Evolutionary conservation across 2,329 filamentous ascomycete species (phyloP).

Genomic region (Trichoderma aggressivum): DNA sequence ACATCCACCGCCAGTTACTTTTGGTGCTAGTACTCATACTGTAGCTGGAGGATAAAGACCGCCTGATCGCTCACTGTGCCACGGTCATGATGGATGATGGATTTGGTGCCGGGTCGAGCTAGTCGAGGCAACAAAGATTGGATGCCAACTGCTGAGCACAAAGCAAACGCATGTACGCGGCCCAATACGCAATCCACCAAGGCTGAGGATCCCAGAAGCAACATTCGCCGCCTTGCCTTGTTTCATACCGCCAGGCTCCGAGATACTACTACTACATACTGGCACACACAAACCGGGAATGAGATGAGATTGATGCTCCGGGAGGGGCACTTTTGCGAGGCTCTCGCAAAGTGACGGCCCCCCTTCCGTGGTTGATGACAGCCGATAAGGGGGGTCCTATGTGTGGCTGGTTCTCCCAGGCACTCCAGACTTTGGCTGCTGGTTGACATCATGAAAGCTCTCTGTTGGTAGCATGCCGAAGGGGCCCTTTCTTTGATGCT

Average conservation of each 20-base stretch:
- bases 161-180: slow-evolving; percentile 8
- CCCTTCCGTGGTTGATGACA: not conserved
- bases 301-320: not conserved
- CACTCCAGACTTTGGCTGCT: not conserved
- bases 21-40: not conserved
- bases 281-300: not conserved
- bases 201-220: not conserved
- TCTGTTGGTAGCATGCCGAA: not conserved
- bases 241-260: not conserved
- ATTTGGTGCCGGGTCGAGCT: not conserved
- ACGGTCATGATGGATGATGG: not conserved
- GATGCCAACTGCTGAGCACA: not conserved
- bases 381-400: slow-evolving; percentile 9
- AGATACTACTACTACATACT: not conserved
- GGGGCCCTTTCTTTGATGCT: not conserved
- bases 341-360: slow-evolving; percentile 6
- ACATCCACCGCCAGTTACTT: not conserved
- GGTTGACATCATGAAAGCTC: not conserved
- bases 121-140: slow-evolving; percentile 11
- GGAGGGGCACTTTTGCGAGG: slow-evolving; percentile 16
- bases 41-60: slow-evolving; percentile 7
- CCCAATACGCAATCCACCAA: slow-evolving; percentile 15
- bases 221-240: not conserved
- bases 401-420: slow-evolving; percentile 3
- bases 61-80: slow-evolving; percentile 1